These are phyloP conservation scores for Rubia tinctorum DNA, from an alignment of 305 asterid genomes.

Conservation along the genomic window DNA sequence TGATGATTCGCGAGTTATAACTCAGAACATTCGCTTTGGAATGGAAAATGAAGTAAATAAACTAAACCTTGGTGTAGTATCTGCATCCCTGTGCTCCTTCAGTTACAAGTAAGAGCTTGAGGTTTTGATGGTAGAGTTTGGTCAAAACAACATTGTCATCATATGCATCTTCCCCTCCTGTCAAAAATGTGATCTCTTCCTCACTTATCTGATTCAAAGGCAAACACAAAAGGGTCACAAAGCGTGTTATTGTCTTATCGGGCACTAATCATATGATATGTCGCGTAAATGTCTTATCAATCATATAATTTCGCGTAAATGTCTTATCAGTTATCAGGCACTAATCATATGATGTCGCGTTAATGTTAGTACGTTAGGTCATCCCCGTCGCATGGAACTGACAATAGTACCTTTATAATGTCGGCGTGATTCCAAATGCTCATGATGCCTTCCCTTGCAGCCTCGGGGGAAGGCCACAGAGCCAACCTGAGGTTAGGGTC, in stretches of 20 bases:
- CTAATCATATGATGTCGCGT: too few relatives aligned
- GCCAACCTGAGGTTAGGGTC: slow-evolving; percentile 47
- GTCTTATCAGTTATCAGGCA: too few relatives aligned
- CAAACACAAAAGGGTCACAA: not conserved
- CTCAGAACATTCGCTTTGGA: not conserved
- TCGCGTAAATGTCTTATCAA: too few relatives aligned
- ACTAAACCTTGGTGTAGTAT: slow-evolving; percentile 42
- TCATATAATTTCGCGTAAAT: too few relatives aligned
- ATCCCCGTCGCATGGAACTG: not conserved
- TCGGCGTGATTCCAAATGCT: slow-evolving; percentile 51
- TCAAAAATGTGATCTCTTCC: slow-evolving; percentile 42
- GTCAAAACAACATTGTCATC: slow-evolving; percentile 36
- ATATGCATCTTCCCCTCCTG: slow-evolving; percentile 34
- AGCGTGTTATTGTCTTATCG: not conserved
- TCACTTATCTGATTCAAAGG: slow-evolving; percentile 35
- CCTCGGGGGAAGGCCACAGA: slow-evolving; percentile 39
- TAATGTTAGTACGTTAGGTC: too few relatives aligned
- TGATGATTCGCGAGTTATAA: not conserved
- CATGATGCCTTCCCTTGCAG: slow-evolving; percentile 43
- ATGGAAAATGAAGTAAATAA: not conserved
- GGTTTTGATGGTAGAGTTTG: slow-evolving; percentile 36
- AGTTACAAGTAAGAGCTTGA: slow-evolving; percentile 39
- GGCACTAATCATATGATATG: not conserved
- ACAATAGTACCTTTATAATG: slow-evolving; percentile 32
- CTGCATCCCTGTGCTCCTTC: slow-evolving; percentile 45